Base-by-base conservation (phyloP, 2,329 filamentous ascomycete genomes). In the Thielaviopsis populi region DNA sequence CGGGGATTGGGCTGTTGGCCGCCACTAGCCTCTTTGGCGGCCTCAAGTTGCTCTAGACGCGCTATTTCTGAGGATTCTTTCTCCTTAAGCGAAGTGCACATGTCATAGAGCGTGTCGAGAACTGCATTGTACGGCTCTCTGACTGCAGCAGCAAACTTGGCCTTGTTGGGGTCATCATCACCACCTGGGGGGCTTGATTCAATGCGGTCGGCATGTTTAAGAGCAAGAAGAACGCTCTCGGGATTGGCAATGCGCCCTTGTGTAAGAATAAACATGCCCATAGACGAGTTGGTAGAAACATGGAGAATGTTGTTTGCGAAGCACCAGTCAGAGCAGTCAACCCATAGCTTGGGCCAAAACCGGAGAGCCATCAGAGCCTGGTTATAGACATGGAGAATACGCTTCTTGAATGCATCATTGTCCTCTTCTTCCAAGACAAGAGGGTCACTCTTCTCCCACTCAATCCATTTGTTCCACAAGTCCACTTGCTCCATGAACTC, bases 331-430 rank as follows among this genome's bases (percentile, higher is more conserved):
- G 91, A 89, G 10, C 91, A 92, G 66, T 96, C 91, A 60, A 91
- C 91, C 94, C 94, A 99, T 69, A 96, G 85, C 72, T 95, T 89
- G 3, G 94, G 91, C 83, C 92, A 94, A 74, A 97, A 99, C 61
- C 91, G 85, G 63, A 99, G 77, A 3, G 91, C 87, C 88, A 96
- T 96, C 58, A 95, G 77, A 3, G 92, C 90, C 73, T 96, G 92
- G 73, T 91, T 94, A 78, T 96, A 97, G 68, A 89, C 87, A 73
- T 95, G 95, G 7, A 96, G 74, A 50, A 97, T 83, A 48, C 94
- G 86, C 68, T 87, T 82, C 68, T 87, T 87, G 74, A 87, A 94
- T 6, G 83, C 80, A 62, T 84, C 81, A 2, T 82, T 78, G 69
- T 97, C 91, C 63, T 97, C 91, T 1, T 86, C 80, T 71, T 89